phyloP scores from a whole-genome alignment of 257 asterid genomes.

The Solanum lignicaule region DNA sequence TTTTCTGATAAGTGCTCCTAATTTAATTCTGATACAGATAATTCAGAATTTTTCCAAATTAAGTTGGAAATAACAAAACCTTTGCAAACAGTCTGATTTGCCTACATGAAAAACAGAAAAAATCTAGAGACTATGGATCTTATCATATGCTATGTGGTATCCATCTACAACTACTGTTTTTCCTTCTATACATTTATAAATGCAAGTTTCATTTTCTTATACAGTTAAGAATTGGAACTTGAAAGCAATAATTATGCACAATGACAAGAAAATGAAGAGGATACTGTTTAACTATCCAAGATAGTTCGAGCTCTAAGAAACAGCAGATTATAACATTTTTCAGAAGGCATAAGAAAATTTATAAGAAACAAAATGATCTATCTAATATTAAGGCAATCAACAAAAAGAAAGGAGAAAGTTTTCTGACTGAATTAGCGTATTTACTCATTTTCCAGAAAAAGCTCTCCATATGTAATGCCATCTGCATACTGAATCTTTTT shows the following conservation, averaged over 20 bases:
- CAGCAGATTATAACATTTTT: neutral
- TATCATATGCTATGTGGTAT: neutral
- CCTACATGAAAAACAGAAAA: neutral
- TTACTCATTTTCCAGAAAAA: slow-evolving; percentile 94
- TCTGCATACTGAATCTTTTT: slow-evolving; percentile 89
- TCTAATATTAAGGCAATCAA: neutral
- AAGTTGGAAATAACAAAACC: neutral
- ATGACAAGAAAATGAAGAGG: neutral
- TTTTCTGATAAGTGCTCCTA: neutral
- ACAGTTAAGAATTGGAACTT: neutral
- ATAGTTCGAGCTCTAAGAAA: neutral
- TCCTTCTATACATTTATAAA: neutral
- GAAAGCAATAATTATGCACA: neutral
- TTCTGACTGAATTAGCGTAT: slow-evolving; percentile 8
- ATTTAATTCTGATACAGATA: neutral
- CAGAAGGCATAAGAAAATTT: neutral
- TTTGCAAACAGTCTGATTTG: neutral
- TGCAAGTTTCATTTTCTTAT: neutral
- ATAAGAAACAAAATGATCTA: neutral
- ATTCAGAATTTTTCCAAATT: neutral
- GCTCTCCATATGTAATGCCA: slow-evolving; percentile 97
- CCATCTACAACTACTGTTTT: neutral
- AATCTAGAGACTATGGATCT: neutral
- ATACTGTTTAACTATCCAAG: neutral
- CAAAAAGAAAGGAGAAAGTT: neutral